Evolutionary conservation across 441 rosid species (phyloP).

Genomic region (Cnidoscolus chayamansa): DNA sequence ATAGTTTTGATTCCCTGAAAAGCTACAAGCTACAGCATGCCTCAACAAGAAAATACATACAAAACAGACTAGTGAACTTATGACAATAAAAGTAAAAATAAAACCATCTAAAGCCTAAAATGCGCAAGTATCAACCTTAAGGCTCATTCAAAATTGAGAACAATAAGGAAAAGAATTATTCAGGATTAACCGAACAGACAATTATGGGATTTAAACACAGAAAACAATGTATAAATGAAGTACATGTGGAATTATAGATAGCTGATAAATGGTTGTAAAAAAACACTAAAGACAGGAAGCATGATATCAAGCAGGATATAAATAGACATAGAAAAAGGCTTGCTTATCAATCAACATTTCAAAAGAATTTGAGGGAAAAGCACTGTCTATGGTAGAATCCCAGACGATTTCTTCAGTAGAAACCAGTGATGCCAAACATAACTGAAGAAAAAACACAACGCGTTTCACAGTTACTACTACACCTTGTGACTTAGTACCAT

Average conservation of each 20-base stretch:
- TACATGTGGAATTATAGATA: too few relatives aligned
- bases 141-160: not conserved
- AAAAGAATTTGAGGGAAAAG: not conserved
- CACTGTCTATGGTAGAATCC: not conserved
- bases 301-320: not conserved
- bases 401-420: not conserved
- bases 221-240: not conserved
- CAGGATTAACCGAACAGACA: not conserved
- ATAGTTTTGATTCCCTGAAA: not conserved
- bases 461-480: not conserved
- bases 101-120: not conserved
- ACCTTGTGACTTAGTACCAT: not conserved
- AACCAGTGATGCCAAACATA: not conserved
- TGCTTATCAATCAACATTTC: not conserved
- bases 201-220: not conserved
- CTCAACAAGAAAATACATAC: not conserved
- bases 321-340: not conserved
- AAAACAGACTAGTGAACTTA: not conserved
- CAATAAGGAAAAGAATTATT: not conserved
- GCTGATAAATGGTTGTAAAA: not conserved
- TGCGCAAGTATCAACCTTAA: not conserved
- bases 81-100: not conserved
- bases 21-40: not conserved
- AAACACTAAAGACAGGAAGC: not conserved
- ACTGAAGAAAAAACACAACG: not conserved